Base-by-base conservation (phyloP, 169 alveolate species). In the Cyclospora cayetanensis region DNA sequence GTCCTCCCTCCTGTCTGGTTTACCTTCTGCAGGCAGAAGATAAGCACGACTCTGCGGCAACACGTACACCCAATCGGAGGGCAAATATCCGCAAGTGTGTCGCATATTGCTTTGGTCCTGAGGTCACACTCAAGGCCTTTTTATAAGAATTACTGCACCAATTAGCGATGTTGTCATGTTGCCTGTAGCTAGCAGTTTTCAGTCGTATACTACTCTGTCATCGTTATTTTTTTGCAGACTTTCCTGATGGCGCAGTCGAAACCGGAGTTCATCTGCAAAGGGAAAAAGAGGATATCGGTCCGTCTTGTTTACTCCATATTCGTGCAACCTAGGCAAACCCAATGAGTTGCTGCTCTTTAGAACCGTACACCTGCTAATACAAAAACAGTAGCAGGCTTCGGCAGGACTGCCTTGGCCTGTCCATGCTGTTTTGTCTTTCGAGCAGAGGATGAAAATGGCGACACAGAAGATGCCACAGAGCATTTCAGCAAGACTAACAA, bases 21-120 rank as follows among this genome's bases (percentile, higher is more conserved):
- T 12, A 29, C 2, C 12, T 42, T 88, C 41, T 88, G 60, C 92
- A 91, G 91, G 50, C 74, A 91, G 37, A 79, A 63, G 60, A 65
- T 84, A 9, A 72, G 80, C 83, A 42, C 88, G 72, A 82, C 83
- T 9, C 70, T 84, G 39, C 68, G 82, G 27, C 63, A 85, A 42
- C 72, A 84, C 7, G 91, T 91, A 0, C 41, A 15, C 74, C 92
- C 91, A 1, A 82, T 91, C 52, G 68, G 92, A 43, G 92, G 89
- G 31, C 90, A 85, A 50, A 91, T 91, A 27, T 35, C 79, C 31
- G 90, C 94, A 35, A 82, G 92, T 84, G 46, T 27, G 91, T 76
- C 37, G 15, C 18, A 22, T 1, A 60, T 12, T n/a, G 55, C n/a
- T 1, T 29, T n/a, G 7, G 22, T 53, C 22, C 82, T 29, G 80